phyloP scores from a whole-genome alignment of 2,329 filamentous ascomycete species.

The Lachnellula cervina region DNA sequence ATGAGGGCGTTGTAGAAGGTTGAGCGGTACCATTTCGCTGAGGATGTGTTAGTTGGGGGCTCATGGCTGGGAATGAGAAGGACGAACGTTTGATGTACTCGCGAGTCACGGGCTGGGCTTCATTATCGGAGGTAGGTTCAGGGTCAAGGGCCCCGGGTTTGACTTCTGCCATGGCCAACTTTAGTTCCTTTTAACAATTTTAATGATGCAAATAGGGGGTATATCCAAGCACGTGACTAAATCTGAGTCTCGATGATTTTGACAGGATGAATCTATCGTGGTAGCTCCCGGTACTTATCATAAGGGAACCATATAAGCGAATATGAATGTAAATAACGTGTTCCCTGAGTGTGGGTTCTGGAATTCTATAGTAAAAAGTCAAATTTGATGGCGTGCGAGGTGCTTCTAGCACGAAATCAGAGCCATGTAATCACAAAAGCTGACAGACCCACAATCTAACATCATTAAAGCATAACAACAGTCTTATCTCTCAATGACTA shows the following conservation, averaged over 20 bases:
- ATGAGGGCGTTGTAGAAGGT: constrained; percentile 70
- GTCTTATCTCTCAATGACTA: no score
- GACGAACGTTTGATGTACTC: constrained; percentile 14
- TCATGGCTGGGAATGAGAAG: not conserved
- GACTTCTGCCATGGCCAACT: not conserved
- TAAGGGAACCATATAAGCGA: no score
- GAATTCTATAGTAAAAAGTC: no score
- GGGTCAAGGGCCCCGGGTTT: constrained; percentile 10
- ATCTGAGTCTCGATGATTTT: not conserved
- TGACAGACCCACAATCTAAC: not conserved
- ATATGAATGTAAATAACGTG: no score
- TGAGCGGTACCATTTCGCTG: constrained; percentile 60
- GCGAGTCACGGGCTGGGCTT: constrained; percentile 10
- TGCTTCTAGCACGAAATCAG: not conserved
- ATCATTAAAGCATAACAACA: not conserved
- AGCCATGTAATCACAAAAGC: not conserved
- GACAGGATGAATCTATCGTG: no score
- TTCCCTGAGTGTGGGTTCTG: no score
- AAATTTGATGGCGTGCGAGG: not conserved
- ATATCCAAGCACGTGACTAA: not conserved
- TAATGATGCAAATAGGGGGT: no score
- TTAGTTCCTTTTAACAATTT: not conserved
- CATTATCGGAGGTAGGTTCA: constrained; percentile 14
- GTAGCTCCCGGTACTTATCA: no score
- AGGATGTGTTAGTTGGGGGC: not conserved